Evolutionary conservation across 805 yeast genomes (phyloP), one percentile per base, ranked within the genome.

Genomic region (Hanseniaspora meyeri): DNA sequence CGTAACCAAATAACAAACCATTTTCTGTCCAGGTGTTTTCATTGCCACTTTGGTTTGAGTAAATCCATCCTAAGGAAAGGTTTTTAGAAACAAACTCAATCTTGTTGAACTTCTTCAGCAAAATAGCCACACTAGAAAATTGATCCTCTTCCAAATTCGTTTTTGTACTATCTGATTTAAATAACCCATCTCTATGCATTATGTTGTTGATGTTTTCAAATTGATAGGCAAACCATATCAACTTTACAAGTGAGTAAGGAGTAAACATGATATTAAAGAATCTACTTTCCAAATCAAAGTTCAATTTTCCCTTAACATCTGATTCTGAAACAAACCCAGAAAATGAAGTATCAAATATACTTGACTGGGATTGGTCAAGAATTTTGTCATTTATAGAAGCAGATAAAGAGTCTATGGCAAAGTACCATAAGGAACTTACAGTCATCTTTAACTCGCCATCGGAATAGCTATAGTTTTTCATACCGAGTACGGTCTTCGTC

Each of bases 1-100:
- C 87, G 56, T 85, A 87, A 0, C 97, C 97, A 34, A 81, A 59
- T 40, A 85, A 81, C n/a, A 87, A 64, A 11, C 96, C 96, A 0
- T 88, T 88, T 24, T 74, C 74, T 1, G 64, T 59, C 1, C 66
- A 64, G 5, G 66, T 66, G 7, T 63, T 63, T 19, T 53, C 57
- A 39, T 53, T 53, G 12, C 43, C 38, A 3, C 36, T 45, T 32
- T 47, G 43, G 17, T 47, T 47, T 16, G 64, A 65, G n/a, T 84
- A 85, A 4, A 85, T 65, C 89, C 95, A 87, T 0, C 96, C 95
- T 37, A 85, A 58, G 59, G 95, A 85, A 58, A 85, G 73, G 60
- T 83, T 78, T 61, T 81, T 77, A 0, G 87, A 78, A 6, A 81
- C 65, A 27, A 84, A 72, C 49, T 79, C 84, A 34, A 84, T 69